Conservation (phyloP, 148 eudicot species). For the Rhododendron molle region DNA sequence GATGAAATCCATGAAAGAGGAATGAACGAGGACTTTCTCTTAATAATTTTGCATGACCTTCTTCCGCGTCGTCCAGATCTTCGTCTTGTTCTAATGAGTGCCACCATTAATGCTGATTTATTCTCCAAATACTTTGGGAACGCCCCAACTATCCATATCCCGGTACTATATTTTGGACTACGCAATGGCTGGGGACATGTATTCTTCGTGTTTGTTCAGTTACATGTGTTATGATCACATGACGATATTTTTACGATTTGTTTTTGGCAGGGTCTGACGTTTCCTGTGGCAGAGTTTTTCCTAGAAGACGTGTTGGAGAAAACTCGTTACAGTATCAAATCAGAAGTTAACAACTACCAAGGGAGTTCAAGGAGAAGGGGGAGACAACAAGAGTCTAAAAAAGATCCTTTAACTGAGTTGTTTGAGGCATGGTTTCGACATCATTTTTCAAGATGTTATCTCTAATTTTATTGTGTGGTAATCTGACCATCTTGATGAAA, state of each 20-base stretch:
- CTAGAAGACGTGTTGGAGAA: slow-evolving; percentile 93
- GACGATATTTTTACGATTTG: background rate
- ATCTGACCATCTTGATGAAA: background rate
- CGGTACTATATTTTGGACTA: slow-evolving; percentile 41
- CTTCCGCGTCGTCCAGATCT: slow-evolving; percentile 91
- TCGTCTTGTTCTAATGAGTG: slow-evolving; percentile 90
- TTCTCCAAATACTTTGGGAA: slow-evolving; percentile 86
- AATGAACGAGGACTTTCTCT: slow-evolving; percentile 93
- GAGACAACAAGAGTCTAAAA: slow-evolving; percentile 65
- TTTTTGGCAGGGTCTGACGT: slow-evolving; percentile 65
- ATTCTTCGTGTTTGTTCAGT: background rate
- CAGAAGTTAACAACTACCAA: slow-evolving; percentile 52
- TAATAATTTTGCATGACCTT: slow-evolving; percentile 80
- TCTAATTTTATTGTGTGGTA: background rate
- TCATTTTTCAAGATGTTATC: background rate
- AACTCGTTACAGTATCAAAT: slow-evolving; percentile 52
- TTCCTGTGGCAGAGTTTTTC: slow-evolving; percentile 79
- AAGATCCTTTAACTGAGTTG: slow-evolving; percentile 71
- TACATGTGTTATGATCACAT: slow-evolving; percentile 1
- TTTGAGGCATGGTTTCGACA: slow-evolving; percentile 56
- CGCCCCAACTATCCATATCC: slow-evolving; percentile 84
- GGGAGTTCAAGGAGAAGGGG: slow-evolving; percentile 63
- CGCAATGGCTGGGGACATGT: slow-evolving; percentile 6
- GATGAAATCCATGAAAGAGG: slow-evolving; percentile 99
- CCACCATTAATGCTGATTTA: slow-evolving; percentile 93